These are phyloP conservation scores for Candida argentea DNA, from an alignment of 805 yeast species.

Conservation along the genomic window DNA sequence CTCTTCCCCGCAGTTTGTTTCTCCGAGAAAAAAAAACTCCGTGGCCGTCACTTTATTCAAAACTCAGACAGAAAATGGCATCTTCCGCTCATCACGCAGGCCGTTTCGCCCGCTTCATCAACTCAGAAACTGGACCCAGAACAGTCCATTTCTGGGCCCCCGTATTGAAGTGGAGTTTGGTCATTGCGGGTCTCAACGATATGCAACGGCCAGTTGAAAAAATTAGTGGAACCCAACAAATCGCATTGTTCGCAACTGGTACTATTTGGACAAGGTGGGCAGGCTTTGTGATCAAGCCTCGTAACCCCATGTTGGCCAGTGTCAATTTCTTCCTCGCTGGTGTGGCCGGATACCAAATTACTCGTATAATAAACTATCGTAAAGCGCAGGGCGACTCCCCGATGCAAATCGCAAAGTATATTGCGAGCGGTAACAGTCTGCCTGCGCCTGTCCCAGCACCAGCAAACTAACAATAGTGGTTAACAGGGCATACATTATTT, in stretches of 20 bases:
- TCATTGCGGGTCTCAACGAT: constrained; percentile 85
- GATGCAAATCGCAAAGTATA: constrained; percentile 46
- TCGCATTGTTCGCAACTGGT: constrained; percentile 85
- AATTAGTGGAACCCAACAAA: constrained; percentile 80
- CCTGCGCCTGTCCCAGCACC: no score
- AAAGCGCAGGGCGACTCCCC: constrained; percentile 50
- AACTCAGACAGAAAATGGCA: constrained; percentile 18
- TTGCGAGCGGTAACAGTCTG: constrained; percentile 49
- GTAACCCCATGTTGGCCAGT: constrained; percentile 77
- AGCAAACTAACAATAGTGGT: no score
- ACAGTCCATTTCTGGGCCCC: constrained; percentile 97
- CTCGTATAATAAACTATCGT: constrained; percentile 65
- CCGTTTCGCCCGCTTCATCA: constrained; percentile 60
- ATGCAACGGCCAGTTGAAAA: constrained; percentile 85
- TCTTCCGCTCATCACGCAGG: constrained; percentile 28
- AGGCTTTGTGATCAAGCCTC: constrained; percentile 75
- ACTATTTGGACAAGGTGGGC: constrained; percentile 98
- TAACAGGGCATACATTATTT: no score
- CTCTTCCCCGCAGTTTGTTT: no score
- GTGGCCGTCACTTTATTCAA: no score
- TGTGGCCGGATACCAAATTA: constrained; percentile 80
- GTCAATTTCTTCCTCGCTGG: constrained; percentile 89
- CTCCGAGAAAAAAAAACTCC: no score
- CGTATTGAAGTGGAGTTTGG: constrained; percentile 69
- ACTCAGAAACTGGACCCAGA: constrained; percentile 88